A percentile compares a stretch with the other conserved stretches of the same genome.
These are phyloP conservation scores for Trypanosoma vivax DNA, from an alignment of 208 protist species.

Conservation along the genomic window DNA sequence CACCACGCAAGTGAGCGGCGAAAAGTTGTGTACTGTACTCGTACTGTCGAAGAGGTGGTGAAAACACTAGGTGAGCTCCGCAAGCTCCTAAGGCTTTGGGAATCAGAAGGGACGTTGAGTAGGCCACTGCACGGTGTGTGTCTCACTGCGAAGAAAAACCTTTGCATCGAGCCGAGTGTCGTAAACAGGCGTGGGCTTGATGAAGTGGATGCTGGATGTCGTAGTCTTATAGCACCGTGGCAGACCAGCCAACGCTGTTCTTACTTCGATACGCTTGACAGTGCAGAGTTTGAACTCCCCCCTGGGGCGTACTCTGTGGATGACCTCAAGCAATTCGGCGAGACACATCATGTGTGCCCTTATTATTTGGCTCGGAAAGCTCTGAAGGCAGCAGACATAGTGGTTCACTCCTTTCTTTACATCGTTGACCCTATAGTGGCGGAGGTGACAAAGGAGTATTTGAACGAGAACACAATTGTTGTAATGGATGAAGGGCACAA, in stretches of 20 bases:
- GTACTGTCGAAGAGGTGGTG: conserved; percentile 98
- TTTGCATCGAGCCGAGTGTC: conserved; percentile 94
- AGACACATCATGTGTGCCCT: conserved; percentile 90
- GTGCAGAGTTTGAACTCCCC: conserved; percentile 58
- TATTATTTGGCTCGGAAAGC: conserved; percentile 90
- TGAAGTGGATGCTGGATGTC: conserved; percentile 93
- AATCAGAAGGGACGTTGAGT: conserved; percentile 38
- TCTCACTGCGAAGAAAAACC: conserved; percentile 91
- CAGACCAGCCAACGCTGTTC: conserved; percentile 50
- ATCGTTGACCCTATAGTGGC: conserved; percentile 98
- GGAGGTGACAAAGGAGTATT: conserved; percentile 85
- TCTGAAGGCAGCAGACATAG: conserved; percentile 93
- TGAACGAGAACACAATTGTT: conserved; percentile 95
- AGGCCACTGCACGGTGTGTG: conserved; percentile 73
- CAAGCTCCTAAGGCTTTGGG: conserved; percentile 77
- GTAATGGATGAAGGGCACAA: conserved; percentile 99
- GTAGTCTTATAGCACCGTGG: conserved; percentile 93
- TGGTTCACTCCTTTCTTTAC: conserved; percentile 99
- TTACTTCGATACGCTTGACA: conserved; percentile 79
- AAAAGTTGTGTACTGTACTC: conserved; percentile 99
- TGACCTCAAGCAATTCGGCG: conserved; percentile 92
- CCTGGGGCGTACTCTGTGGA: conserved; percentile 95
- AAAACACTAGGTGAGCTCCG: conserved; percentile 95
- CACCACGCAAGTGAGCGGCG: conserved; percentile 87
- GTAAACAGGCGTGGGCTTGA: conserved; percentile 46